Percentiles rank a stretch among this genome's conserved stretches.
Conservation (phyloP, 1,284 basidiomycete genomes). For the Heterobasidion occidentale region DNA sequence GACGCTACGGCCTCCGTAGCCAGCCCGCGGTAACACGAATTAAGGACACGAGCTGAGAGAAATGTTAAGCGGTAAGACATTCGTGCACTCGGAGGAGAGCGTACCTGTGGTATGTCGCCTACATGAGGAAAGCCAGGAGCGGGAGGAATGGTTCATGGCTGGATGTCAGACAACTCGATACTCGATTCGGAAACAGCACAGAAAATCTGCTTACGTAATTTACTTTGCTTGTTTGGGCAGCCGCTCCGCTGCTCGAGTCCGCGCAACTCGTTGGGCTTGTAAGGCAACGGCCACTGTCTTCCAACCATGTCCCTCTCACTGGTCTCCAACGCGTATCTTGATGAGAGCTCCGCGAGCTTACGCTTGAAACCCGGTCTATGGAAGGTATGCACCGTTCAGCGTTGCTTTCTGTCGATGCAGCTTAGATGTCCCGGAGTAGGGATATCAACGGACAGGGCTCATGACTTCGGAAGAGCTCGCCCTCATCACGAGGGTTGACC, state of each 20-base stretch:
- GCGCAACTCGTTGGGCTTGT: conserved; percentile 1
- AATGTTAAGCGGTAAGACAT: not conserved
- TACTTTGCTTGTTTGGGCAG: conserved; percentile 17
- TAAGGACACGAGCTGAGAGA: conserved; percentile 2
- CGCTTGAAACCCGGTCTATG: conserved; percentile 89
- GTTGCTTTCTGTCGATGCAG: not conserved
- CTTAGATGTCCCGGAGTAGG: conserved; percentile 36
- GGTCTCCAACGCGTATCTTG: conserved; percentile 83
- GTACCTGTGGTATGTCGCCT: conserved; percentile 13
- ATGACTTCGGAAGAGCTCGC: conserved; percentile 84
- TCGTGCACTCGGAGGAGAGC: not conserved
- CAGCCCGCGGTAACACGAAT: conserved; percentile 11
- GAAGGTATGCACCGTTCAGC: conserved; percentile 58
- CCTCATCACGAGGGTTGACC: conserved; percentile 87
- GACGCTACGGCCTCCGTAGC: conserved; percentile 23
- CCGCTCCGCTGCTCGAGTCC: conserved; percentile 2
- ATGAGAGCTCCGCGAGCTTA: conserved; percentile 83
- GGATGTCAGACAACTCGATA: not conserved
- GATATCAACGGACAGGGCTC: conserved; percentile 91
- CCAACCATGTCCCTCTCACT: conserved; percentile 68
- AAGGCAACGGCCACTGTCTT: not conserved
- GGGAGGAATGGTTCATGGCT: conserved; percentile 17
- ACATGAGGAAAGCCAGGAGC: conserved; percentile 25
- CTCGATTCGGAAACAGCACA: not conserved
- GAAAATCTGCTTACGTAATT: not conserved